A percentile compares a stretch with the other conserved stretches of the same genome.
Conservation (phyloP, 345 rosid species). For the Citrus sp. region DNA sequence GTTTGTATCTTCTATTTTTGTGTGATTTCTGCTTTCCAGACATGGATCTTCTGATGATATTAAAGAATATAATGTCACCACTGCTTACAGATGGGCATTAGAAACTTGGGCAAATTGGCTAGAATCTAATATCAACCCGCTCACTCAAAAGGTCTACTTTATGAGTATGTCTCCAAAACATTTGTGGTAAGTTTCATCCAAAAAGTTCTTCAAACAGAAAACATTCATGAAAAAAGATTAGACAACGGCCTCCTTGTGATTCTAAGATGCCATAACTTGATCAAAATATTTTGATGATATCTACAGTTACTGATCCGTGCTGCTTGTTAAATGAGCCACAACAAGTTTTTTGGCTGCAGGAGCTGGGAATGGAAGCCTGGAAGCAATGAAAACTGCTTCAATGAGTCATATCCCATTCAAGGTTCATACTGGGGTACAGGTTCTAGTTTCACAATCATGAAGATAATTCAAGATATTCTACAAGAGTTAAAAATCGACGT, state of each 20-base stretch:
- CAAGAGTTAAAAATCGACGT: slow-evolving; percentile 44
- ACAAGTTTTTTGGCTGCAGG: slow-evolving; percentile 34
- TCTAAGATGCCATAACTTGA: no score
- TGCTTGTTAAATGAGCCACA: no score
- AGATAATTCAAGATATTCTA: slow-evolving; percentile 43
- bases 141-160: slow-evolving; percentile 75
- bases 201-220: neutral
- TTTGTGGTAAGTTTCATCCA: slow-evolving; percentile 47
- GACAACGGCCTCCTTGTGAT: no score
- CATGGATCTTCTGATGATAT: slow-evolving; percentile 43
- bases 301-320: no score
- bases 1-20: neutral
- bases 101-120: slow-evolving; percentile 91
- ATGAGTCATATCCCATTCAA: slow-evolving; percentile 68
- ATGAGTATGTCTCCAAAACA: slow-evolving; percentile 93
- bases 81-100: slow-evolving; percentile 64
- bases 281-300: no score
- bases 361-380: slow-evolving; percentile 95
- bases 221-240: no score
- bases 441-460: slow-evolving; percentile 74
- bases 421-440: slow-evolving; percentile 82
- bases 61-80: slow-evolving; percentile 61
- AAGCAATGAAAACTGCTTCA: slow-evolving; percentile 70
- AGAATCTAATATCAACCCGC: slow-evolving; percentile 57
- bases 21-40: slow-evolving; percentile 32